phyloP scores from a whole-genome alignment of 2,329 filamentous ascomycete genomes.

The Diaporthe citri region DNA sequence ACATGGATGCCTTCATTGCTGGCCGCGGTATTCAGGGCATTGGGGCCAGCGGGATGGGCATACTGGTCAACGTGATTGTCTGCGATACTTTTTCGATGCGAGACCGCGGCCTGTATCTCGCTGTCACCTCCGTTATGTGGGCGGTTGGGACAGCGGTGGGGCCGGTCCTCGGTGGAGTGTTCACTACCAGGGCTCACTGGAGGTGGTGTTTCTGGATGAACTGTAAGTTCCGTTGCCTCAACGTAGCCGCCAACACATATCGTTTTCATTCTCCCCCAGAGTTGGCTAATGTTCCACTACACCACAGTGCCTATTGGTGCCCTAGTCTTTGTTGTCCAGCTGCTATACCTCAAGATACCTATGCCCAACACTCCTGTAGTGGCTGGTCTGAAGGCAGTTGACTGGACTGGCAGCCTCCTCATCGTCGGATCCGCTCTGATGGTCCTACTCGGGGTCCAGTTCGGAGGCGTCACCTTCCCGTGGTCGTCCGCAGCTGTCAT shows the following conservation, averaged over 20 bases:
- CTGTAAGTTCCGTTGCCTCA: constrained; percentile 39
- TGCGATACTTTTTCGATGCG: constrained; percentile 68
- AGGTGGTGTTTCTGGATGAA: constrained; percentile 80
- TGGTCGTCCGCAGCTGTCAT: constrained; percentile 83
- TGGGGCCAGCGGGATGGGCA: constrained; percentile 69
- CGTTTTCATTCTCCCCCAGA: no score
- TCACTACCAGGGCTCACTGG: constrained; percentile 73
- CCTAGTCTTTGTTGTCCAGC: constrained; percentile 60
- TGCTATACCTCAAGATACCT: constrained; percentile 77
- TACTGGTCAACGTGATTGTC: constrained; percentile 71
- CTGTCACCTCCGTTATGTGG: constrained; percentile 69
- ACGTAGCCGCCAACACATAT: no score
- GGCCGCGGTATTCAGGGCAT: constrained; percentile 69
- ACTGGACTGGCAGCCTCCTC: constrained; percentile 67
- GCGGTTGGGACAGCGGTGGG: constrained; percentile 75
- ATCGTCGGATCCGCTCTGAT: constrained; percentile 86
- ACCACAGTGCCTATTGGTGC: constrained; percentile 54
- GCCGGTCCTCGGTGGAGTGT: constrained; percentile 76
- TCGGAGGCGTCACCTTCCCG: constrained; percentile 81
- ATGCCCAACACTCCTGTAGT: constrained; percentile 74
- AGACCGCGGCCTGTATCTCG: constrained; percentile 65
- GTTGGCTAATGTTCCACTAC: constrained; percentile 49
- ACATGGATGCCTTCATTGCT: constrained; percentile 66
- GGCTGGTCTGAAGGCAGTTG: constrained; percentile 73
- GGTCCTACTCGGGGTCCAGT: constrained; percentile 87